A percentile compares a stretch with the other conserved stretches of the same genome.
Evolutionary conservation across 177 flowering plant species (phyloP).

Genomic region (Vitis hybrid): DNA sequence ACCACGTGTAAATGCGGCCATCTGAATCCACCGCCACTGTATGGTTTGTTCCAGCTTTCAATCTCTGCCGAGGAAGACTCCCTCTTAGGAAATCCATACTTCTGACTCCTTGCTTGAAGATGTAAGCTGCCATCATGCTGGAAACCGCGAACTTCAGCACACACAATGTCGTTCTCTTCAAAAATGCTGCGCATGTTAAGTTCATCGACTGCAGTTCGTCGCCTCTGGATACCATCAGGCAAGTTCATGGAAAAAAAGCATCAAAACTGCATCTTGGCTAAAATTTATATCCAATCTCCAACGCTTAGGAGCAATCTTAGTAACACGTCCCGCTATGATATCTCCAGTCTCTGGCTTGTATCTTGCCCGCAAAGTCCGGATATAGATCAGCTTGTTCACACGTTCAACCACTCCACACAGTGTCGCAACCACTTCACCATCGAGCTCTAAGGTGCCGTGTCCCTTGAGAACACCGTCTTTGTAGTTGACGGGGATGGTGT

Average conservation of each 20-base stretch:
- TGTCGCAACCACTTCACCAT: constrained; percentile 80
- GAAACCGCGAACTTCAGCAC: no score
- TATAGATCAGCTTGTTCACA: constrained; percentile 83
- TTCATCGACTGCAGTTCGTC: constrained; percentile 92
- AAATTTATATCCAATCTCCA: constrained; percentile 91
- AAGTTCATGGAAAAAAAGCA: constrained; percentile 97
- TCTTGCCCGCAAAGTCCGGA: constrained; percentile 79
- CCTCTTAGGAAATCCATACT: no score
- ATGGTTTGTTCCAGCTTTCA: no score
- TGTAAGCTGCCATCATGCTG: no score
- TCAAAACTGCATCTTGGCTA: constrained; percentile 89
- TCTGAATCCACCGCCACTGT: no score
- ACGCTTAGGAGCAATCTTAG: constrained; percentile 88
- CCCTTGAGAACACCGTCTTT: constrained; percentile 97
- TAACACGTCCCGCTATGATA: constrained; percentile 86
- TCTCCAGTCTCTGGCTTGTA: constrained; percentile 97
- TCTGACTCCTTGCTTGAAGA: no score
- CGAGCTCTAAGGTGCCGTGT: constrained; percentile 81
- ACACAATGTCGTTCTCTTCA: constrained; percentile 88
- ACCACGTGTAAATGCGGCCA: no score
- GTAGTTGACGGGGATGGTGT: constrained; percentile 70
- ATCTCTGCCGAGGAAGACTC: no score
- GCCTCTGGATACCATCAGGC: constrained; percentile 98
- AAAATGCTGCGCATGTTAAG: constrained; percentile 96
- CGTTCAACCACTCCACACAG: constrained; percentile 94